phyloP scores from a whole-genome alignment of 2,329 filamentous ascomycete genomes.

The Myrmaecium sp. region DNA sequence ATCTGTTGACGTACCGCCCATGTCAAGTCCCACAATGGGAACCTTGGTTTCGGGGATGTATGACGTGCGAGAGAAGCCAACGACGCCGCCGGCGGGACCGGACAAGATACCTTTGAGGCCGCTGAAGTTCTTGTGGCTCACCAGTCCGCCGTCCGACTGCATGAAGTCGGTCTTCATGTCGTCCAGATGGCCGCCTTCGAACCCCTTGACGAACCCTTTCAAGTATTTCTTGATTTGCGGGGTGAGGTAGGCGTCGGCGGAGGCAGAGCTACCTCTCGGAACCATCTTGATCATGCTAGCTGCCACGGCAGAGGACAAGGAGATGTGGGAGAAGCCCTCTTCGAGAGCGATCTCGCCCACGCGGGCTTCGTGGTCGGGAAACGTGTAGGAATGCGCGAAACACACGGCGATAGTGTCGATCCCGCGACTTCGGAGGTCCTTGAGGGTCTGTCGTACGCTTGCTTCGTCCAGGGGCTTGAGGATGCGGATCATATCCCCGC shows the following conservation, averaged over 20 bases:
- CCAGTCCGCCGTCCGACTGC: slow-evolving; percentile 17
- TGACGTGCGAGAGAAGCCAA: slow-evolving; percentile 16
- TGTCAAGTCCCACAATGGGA: slow-evolving; percentile 15
- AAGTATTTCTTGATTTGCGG: slow-evolving; percentile 11
- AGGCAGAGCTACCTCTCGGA: slow-evolving; percentile 10
- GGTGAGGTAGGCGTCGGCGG: slow-evolving; percentile 14
- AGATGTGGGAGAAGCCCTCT: slow-evolving; percentile 14
- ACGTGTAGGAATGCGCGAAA: slow-evolving; percentile 17
- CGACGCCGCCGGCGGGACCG: slow-evolving; percentile 20
- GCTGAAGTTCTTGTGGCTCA: slow-evolving; percentile 11
- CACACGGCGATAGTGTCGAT: slow-evolving; percentile 20
- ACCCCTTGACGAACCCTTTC: slow-evolving; percentile 10
- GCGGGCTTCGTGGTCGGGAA: slow-evolving; percentile 14
- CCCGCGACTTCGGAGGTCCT: slow-evolving; percentile 15
- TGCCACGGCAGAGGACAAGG: slow-evolving; percentile 10
- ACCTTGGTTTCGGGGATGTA: slow-evolving; percentile 11
- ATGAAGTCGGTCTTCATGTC: slow-evolving; percentile 18
- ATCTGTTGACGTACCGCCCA: slow-evolving; percentile 17
- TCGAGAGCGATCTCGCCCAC: slow-evolving; percentile 12
- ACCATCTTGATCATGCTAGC: slow-evolving; percentile 12
- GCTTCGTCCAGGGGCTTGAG: slow-evolving; percentile 5
- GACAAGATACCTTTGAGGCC: slow-evolving; percentile 15
- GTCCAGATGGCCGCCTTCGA: slow-evolving; percentile 9
- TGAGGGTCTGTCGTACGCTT: slow-evolving; percentile 6
- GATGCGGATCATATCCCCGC: slow-evolving; percentile 9